Evolutionary conservation across 2,329 filamentous ascomycete genomes (phyloP).

Genomic region (Fusarium marasasianum): DNA sequence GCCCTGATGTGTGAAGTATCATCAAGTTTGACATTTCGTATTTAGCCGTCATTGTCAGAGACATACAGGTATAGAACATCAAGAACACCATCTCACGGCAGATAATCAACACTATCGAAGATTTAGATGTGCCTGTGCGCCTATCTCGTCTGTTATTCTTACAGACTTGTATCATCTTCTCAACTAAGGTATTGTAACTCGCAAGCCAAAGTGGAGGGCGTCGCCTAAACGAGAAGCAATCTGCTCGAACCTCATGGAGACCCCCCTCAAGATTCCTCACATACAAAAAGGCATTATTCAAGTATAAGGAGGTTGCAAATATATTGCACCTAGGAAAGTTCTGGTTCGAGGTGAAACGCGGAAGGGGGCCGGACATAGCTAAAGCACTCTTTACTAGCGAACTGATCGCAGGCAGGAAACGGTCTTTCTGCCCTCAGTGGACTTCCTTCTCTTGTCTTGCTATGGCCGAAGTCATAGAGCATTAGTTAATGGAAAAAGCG

Average conservation of each 20-base stretch:
- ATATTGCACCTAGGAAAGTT: neutral
- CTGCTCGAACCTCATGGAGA: neutral
- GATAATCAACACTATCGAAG: neutral
- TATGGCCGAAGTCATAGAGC: too few relatives aligned
- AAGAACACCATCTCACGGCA: neutral
- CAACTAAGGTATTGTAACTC: neutral
- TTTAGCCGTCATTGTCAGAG: neutral
- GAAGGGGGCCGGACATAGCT: neutral
- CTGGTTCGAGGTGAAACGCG: neutral
- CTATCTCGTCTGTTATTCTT: neutral
- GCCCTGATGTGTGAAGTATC: neutral
- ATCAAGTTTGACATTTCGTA: neutral
- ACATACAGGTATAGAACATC: neutral
- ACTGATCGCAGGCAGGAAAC: too few relatives aligned
- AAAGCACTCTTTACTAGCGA: too few relatives aligned
- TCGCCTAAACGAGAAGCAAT: neutral
- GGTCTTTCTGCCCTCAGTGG: too few relatives aligned
- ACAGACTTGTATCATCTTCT: neutral
- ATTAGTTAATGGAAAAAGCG: too few relatives aligned
- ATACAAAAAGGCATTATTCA: neutral
- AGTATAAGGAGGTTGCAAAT: neutral
- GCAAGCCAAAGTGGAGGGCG: neutral
- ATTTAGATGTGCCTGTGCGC: neutral
- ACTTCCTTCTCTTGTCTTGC: too few relatives aligned
- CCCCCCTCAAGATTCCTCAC: neutral